phyloP scores from a whole-genome alignment of 345 rosid genomes.

The Salix koriyanagi region DNA sequence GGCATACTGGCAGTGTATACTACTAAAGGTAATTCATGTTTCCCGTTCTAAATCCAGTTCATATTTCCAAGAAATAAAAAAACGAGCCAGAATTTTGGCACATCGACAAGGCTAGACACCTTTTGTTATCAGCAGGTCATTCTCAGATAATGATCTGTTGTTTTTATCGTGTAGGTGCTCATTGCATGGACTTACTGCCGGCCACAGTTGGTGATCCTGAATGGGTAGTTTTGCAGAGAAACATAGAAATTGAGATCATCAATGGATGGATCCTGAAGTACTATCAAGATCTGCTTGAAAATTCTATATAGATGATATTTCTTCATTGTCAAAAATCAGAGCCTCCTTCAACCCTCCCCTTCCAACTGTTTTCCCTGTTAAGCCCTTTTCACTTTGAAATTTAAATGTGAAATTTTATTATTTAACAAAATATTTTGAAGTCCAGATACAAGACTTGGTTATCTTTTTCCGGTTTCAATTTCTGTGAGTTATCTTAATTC shows the following conservation, averaged over 20 bases:
- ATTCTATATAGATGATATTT: background rate
- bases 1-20: conserved; percentile 12
- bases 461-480: background rate
- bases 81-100: too few species aligned
- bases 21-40: conserved; percentile 7
- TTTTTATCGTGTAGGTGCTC: conserved; percentile 13
- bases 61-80: too few species aligned
- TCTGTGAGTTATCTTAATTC: background rate
- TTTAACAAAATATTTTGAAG: background rate
- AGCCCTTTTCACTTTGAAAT: background rate
- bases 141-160: background rate
- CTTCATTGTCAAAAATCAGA: background rate
- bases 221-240: conserved; percentile 10
- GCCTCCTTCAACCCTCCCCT: background rate
- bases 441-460: background rate
- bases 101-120: too few species aligned
- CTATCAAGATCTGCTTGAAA: conserved; percentile 10
- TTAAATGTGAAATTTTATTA: background rate
- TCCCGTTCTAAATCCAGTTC: too few species aligned
- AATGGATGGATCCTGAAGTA: conserved; percentile 17
- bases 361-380: background rate
- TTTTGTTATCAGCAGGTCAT: background rate
- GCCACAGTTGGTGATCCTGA: conserved; percentile 13
- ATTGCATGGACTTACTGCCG: conserved; percentile 21
- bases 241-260: conserved; percentile 11